Conservation (phyloP, 495 filamentous ascomycete species). For the Penicillium manginii region DNA sequence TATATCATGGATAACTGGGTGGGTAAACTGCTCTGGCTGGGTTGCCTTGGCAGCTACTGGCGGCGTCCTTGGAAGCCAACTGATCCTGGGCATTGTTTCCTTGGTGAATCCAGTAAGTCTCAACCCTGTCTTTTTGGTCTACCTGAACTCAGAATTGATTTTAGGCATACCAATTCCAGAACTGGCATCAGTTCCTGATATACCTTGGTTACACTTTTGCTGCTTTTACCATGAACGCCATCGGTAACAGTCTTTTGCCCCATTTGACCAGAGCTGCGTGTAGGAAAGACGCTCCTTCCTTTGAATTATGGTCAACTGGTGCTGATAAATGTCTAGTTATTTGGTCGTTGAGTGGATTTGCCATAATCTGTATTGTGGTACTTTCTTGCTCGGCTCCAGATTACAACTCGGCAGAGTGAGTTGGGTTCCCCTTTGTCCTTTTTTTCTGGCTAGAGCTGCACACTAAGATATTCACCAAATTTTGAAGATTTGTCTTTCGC, state of each 20-base stretch:
- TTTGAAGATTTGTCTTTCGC: constrained; percentile 60
- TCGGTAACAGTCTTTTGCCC: constrained; percentile 64
- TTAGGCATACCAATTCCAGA: constrained; percentile 40
- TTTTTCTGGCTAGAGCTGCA: too few species aligned
- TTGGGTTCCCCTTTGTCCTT: constrained; percentile 12
- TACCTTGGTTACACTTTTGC: constrained; percentile 69
- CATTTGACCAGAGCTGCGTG: constrained; percentile 63
- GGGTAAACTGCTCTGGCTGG: constrained; percentile 78
- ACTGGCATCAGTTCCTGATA: constrained; percentile 76
- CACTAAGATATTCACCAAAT: background rate
- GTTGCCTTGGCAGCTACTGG: constrained; percentile 58
- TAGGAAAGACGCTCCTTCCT: constrained; percentile 19
- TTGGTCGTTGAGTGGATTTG: constrained; percentile 70
- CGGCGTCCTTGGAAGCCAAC: constrained; percentile 57
- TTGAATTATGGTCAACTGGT: background rate
- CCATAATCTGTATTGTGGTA: constrained; percentile 67
- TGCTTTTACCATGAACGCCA: constrained; percentile 68
- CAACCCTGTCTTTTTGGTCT: constrained; percentile 25
- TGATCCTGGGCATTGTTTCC: constrained; percentile 62
- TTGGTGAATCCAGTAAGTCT: constrained; percentile 54
- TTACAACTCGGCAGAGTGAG: constrained; percentile 63
- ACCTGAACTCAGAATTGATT: background rate
- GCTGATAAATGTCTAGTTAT: constrained; percentile 44
- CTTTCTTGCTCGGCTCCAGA: constrained; percentile 64
- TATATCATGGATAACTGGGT: constrained; percentile 72